Conservation (phyloP, 495 filamentous ascomycete genomes). For the Hypomontagnella monticulosa region DNA sequence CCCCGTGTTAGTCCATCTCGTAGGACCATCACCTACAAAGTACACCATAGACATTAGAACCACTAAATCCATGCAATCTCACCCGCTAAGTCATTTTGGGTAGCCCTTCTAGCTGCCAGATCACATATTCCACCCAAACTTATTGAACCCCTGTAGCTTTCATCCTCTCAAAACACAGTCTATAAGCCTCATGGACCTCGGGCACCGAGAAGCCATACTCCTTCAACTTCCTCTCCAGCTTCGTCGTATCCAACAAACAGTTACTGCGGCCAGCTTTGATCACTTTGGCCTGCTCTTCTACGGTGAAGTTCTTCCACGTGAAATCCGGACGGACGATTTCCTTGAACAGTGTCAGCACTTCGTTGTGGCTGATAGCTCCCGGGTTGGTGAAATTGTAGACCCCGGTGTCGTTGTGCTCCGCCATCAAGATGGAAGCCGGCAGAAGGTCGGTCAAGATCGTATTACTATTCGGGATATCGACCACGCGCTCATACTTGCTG, state of each 20-base stretch:
- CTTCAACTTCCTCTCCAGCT: constrained; percentile 65
- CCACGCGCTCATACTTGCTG: constrained; percentile 68
- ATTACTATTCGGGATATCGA: constrained; percentile 74
- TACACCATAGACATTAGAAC: background rate
- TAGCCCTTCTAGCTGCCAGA: constrained; percentile 1
- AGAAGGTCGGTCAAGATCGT: constrained; percentile 71
- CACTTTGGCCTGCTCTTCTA: constrained; percentile 72
- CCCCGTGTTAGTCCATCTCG: too few relatives aligned
- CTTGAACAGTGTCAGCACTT: constrained; percentile 69
- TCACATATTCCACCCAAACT: constrained; percentile 15
- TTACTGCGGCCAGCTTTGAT: constrained; percentile 73
- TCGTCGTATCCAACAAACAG: constrained; percentile 70
- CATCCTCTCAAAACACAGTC: constrained; percentile 71
- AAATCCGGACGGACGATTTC: constrained; percentile 68
- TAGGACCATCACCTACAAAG: too few relatives aligned
- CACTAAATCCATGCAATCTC: background rate
- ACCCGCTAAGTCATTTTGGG: constrained; percentile 14
- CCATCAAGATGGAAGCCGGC: constrained; percentile 66
- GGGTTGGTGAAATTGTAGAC: constrained; percentile 76
- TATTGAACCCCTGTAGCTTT: constrained; percentile 63
- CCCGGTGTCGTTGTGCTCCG: constrained; percentile 68
- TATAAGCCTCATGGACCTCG: constrained; percentile 70
- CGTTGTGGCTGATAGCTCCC: constrained; percentile 73
- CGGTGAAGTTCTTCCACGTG: constrained; percentile 72
- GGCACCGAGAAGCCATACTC: constrained; percentile 68